Evolutionary conservation across 2,329 filamentous ascomycete species (phyloP).

Genomic region (Atkinsonella texensis): DNA sequence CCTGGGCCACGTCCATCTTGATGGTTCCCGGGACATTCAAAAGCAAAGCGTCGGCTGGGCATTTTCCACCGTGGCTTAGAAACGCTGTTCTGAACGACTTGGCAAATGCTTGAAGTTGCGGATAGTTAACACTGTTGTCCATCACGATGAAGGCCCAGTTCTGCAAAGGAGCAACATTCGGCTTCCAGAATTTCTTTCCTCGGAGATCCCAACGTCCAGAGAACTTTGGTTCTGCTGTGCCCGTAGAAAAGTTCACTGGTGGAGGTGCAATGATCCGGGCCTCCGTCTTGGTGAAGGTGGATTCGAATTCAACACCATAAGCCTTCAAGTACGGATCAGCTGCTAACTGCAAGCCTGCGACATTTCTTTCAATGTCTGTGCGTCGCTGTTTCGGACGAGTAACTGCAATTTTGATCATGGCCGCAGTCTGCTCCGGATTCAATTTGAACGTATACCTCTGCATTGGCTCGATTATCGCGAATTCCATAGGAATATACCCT

Average conservation of each 20-base stretch:
- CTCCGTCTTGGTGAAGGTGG: slow-evolving; percentile 51
- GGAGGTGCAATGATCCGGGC: slow-evolving; percentile 63
- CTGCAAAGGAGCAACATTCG: slow-evolving; percentile 50
- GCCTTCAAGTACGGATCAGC: slow-evolving; percentile 58
- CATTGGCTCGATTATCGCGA: slow-evolving; percentile 38
- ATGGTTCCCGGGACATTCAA: slow-evolving; percentile 19
- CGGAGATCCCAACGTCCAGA: slow-evolving; percentile 80
- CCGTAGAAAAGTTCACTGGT: slow-evolving; percentile 52
- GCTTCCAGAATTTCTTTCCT: slow-evolving; percentile 58
- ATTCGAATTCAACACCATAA: slow-evolving; percentile 62
- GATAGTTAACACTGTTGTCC: slow-evolving; percentile 37
- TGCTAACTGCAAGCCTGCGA: slow-evolving; percentile 52
- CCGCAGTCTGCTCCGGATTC: slow-evolving; percentile 51
- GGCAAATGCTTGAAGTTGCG: slow-evolving; percentile 19
- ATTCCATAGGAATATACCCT: slow-evolving; percentile 49
- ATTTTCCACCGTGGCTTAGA: slow-evolving; percentile 36
- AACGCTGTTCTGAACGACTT: slow-evolving; percentile 34
- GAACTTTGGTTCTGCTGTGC: slow-evolving; percentile 47
- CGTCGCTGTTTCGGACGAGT: slow-evolving; percentile 61
- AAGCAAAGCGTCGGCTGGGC: slow-evolving; percentile 23
- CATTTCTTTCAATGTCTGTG: slow-evolving; percentile 41
- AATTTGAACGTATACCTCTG: slow-evolving; percentile 55
- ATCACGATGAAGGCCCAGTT: slow-evolving; percentile 68
- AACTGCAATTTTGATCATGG: slow-evolving; percentile 92
- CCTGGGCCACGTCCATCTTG: slow-evolving; percentile 33